phyloP scores from a whole-genome alignment of 139 green algal species.

The Medakamo hakoo region DNA sequence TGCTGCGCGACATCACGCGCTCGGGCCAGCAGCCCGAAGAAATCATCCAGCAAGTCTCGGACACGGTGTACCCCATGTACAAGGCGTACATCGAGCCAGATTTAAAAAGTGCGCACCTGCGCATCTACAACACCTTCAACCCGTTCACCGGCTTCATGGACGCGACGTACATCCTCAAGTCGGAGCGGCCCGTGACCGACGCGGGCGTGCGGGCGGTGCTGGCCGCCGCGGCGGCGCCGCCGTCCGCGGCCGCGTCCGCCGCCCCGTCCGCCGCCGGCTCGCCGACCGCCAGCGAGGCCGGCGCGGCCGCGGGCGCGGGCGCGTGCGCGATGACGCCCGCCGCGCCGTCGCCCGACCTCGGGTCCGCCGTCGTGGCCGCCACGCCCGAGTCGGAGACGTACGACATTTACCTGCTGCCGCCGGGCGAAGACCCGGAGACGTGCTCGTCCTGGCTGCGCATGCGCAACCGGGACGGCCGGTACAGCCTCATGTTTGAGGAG shows the following conservation, averaged over 20 bases:
- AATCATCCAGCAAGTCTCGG: conserved; percentile 87
- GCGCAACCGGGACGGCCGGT: conserved; percentile 86
- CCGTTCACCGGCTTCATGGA: conserved; percentile 92
- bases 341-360: too few relatives aligned
- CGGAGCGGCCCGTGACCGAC: conserved; percentile 26
- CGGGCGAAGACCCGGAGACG: conserved; percentile 79
- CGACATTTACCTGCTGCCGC: conserved; percentile 93
- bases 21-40: conserved; percentile 74
- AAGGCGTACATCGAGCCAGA: conserved; percentile 97
- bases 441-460: conserved; percentile 93
- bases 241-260: neutral
- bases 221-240: conserved; percentile 1
- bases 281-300: too few relatives aligned
- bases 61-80: conserved; percentile 97
- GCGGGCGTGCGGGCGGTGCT: conserved; percentile 27
- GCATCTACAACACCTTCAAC: conserved; percentile 93
- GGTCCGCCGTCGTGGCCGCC: conserved; percentile 5
- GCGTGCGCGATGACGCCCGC: neutral
- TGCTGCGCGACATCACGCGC: conserved; percentile 86
- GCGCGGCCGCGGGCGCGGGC: too few relatives aligned
- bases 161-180: conserved; percentile 92
- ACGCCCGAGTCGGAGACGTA: conserved; percentile 34
- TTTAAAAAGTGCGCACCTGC: conserved; percentile 75
- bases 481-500: conserved; percentile 97
- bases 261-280: neutral